Base-by-base conservation (phyloP, 139 green algal species). In the Eudorina sp. region DNA sequence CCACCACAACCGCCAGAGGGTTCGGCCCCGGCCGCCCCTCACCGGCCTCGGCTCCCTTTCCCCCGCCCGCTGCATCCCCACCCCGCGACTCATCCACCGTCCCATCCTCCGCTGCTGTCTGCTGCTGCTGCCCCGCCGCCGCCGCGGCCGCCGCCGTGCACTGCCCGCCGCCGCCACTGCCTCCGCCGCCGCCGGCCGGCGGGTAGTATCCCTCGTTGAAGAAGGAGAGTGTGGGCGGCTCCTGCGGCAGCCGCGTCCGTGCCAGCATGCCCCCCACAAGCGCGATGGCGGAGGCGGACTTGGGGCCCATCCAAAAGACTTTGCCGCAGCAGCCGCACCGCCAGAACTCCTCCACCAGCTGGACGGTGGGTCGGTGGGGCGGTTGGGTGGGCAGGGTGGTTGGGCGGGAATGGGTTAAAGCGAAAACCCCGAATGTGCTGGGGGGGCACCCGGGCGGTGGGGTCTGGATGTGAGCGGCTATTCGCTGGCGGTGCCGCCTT, bases 281-380 rank as follows among this genome's bases (percentile, higher is more conserved):
- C 45, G 31, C 62, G 43, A 90, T 88, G 46, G 86, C 86, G 41
- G 86, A 90, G 29, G 60, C 70, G 34, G 66, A 89, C 76, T 94
- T 94, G 14, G 92, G 92, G 0, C 92, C 92, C 90, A 94, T 93
- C 92, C 92, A 93, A 34, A 91, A 91, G 3, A 91, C 58, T 58
- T 93, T 91, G 53, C 45, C 53, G 58, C 90, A 93, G 45, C 53
- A 70, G 41, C 87, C 87, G 58, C 90, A 93, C n/a, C 89, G 43
- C 66, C 89, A 94, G 78, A 92, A 94, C 84, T 94, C 92, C 1
- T 89, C 79, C 60, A 94, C 92, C 16, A 88, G 73, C 68, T 86
- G 70, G 45, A 29, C 16, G 58, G 23, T 8, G 68, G 68, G 27
- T 25, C 14, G 68, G 68, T 46, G 82, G 27, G n/a, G 41, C 31